Evolutionary conservation across 768 basidiomycete genomes (phyloP).

Genomic region (Russula earlei): DNA sequence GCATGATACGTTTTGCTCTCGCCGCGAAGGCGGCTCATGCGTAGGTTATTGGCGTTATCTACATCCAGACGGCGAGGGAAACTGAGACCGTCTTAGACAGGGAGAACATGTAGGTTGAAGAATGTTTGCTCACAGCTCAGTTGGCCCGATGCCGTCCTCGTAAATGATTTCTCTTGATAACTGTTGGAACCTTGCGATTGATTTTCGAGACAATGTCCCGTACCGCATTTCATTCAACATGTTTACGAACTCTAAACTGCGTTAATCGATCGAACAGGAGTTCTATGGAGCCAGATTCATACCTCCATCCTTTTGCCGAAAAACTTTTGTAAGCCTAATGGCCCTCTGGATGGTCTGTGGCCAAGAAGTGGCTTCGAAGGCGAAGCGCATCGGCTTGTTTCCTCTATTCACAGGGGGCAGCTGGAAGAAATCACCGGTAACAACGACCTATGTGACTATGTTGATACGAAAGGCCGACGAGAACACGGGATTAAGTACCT

Average conservation of each 20-base stretch:
- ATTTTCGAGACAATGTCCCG: conserved; percentile 54
- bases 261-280: conserved; percentile 5
- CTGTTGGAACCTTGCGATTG: conserved; percentile 59
- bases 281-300: conserved; percentile 20
- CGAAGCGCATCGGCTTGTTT: conserved; percentile 59
- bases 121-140: conserved; percentile 62
- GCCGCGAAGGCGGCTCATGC: conserved; percentile 53
- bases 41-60: conserved; percentile 65
- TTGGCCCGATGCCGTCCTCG: conserved; percentile 75
- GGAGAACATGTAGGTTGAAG: neutral
- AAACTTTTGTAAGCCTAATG: conserved; percentile 92
- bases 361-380: conserved; percentile 86
- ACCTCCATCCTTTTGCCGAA: conserved; percentile 90
- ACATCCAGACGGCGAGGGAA: conserved; percentile 92
- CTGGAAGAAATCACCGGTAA: conserved; percentile 98
- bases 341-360: conserved; percentile 60
- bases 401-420: conserved; percentile 83
- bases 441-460: conserved; percentile 48
- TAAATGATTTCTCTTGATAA: conserved; percentile 67
- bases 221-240: conserved; percentile 99
- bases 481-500: conserved; percentile 35
- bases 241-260: conserved; percentile 66
- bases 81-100: conserved; percentile 31
- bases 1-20: conserved; percentile 46
- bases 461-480: neutral